Evolutionary conservation across 2,329 filamentous ascomycete species (phyloP).

Genomic region (Botryotinia narcissicola): DNA sequence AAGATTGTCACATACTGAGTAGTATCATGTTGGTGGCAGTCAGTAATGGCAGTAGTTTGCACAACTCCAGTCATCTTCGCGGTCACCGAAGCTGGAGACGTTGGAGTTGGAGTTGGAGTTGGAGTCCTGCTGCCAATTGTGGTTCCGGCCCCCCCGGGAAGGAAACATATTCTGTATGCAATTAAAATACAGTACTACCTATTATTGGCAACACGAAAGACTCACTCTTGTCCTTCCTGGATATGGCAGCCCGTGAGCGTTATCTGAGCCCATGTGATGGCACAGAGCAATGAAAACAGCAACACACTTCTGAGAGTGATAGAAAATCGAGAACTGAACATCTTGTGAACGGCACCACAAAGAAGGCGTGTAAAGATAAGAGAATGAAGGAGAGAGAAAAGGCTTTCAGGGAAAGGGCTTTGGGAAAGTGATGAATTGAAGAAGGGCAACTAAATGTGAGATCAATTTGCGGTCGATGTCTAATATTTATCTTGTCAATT

Average conservation of each 20-base stretch:
- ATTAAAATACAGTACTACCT: not conserved
- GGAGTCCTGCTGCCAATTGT: not conserved
- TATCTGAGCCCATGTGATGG: not conserved
- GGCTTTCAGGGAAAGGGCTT: not conserved
- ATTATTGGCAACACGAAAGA: not conserved
- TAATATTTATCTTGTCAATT: not conserved
- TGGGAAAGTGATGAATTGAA: not conserved
- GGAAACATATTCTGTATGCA: not conserved
- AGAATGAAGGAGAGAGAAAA: not conserved
- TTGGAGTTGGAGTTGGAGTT: not conserved
- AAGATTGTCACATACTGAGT: not conserved
- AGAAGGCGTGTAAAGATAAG: not conserved
- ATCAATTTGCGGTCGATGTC: not conserved
- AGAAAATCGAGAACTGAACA: not conserved
- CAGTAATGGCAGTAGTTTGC: not conserved
- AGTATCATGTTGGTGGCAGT: conserved; percentile 3
- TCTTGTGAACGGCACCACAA: not conserved
- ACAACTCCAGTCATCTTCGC: not conserved
- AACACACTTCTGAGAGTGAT: not conserved
- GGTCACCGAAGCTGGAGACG: not conserved
- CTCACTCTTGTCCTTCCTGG: conserved; percentile 1
- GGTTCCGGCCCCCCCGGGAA: not conserved
- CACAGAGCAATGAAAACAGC: not conserved
- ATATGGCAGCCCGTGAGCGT: not conserved
- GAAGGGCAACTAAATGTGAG: not conserved